Evolutionary conservation across 805 yeast genomes (phyloP), one percentile per base, ranked within the genome.

Genomic region (Candida namnaoensis): DNA sequence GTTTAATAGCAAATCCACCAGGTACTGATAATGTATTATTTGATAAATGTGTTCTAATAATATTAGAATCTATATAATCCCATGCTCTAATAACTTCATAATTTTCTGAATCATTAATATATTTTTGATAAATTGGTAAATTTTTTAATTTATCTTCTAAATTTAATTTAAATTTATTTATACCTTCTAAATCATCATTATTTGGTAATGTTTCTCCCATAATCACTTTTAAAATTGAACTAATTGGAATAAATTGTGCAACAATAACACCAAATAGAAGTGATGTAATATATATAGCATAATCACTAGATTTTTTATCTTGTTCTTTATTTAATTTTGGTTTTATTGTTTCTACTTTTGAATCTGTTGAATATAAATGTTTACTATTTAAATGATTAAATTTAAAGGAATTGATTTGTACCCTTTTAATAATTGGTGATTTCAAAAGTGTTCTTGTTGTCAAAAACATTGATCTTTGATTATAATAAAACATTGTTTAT

Each of bases 1-100:
- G 95, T 37, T 81, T 73, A 34, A 87, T 72, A 1, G 86, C 75
- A 43, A 91, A 72, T 0, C 88, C 93, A 7, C 96, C 96, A 1
- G 95, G 88, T 2, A 71, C 73, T 3, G 76, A 64, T 38, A 88
- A 62, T 0, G 84, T 69, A n/a, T 72, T 62, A 48, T 78, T 69
- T 12, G 63, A 63, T 63, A 77, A 39, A 5, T 56, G 47, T 28
- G 46, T 46, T 34, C 38, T 42, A 24, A 51, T 36, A 44, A 70
- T 45, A 62, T 60, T 54, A 49, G 68, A 48, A 59, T 72, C 73
- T 66, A 76, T 44, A 56, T 68, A 51, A 52, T 68, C 49, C 75
- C 71, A 61, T 42, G 75, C 61, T 47, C 73, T 41, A 56, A 64
- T 45, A 54, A 66, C 49, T 26, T 54, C 60, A 44, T 56, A 68